Evolutionary conservation across 2,329 filamentous ascomycete genomes (phyloP).

Genomic region (Penicillium sp.): DNA sequence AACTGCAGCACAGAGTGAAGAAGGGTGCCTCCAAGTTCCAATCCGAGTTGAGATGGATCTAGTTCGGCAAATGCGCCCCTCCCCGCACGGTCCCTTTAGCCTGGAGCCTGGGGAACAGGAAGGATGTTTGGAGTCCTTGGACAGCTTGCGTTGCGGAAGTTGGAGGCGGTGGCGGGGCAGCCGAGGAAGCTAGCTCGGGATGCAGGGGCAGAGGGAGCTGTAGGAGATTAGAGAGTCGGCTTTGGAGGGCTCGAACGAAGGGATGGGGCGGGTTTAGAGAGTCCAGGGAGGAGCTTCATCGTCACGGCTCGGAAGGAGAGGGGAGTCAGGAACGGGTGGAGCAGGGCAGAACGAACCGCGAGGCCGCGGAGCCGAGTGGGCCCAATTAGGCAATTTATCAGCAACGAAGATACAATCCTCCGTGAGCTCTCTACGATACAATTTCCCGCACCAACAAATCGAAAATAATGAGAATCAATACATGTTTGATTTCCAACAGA

Average conservation of each 20-base stretch:
- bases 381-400: constrained; percentile 11
- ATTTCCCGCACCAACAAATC: too few species aligned
- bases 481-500: background rate
- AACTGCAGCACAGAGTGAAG: background rate
- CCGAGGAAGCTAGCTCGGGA: constrained; percentile 1
- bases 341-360: background rate
- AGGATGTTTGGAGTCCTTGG: constrained; percentile 68
- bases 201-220: background rate
- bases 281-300: background rate
- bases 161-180: constrained; percentile 7
- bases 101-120: constrained; percentile 15
- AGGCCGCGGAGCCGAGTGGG: background rate
- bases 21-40: background rate
- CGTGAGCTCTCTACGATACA: background rate
- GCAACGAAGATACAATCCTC: background rate
- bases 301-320: background rate
- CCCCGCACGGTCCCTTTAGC: constrained; percentile 23
- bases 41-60: background rate
- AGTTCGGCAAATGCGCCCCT: constrained; percentile 9
- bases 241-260: background rate
- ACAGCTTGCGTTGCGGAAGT: constrained; percentile 64
- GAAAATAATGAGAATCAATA: background rate
- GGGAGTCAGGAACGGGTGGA: constrained; percentile 5
- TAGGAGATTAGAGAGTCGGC: background rate
- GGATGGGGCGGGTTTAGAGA: background rate